phyloP scores from a whole-genome alignment of 176 grass and related monocot genomes.

The Oryza rufipogon region DNA sequence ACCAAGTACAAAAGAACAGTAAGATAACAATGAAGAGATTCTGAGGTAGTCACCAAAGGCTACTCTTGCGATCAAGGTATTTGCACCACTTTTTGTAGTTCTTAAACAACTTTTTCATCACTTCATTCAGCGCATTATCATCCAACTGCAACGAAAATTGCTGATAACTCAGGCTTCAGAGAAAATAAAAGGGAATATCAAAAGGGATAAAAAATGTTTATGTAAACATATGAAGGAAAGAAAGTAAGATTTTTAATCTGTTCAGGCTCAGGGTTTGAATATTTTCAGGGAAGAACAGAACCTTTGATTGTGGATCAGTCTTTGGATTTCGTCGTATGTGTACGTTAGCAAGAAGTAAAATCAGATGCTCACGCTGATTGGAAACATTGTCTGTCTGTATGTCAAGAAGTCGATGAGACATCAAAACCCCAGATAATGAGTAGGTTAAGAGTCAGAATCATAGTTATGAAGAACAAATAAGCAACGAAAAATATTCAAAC shows the following conservation, averaged over 20 bases:
- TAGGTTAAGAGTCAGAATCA: conserved; percentile 23
- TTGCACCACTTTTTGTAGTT: conserved; percentile 97
- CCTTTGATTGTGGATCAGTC: conserved; percentile 76
- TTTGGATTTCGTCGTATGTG: conserved; percentile 66
- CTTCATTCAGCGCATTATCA: conserved; percentile 65
- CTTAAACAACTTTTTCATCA: conserved; percentile 97
- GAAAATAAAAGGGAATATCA: conserved; percentile 39
- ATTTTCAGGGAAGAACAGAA: conserved; percentile 40
- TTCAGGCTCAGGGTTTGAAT: conserved; percentile 18
- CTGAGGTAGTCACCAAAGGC: conserved; percentile 71
- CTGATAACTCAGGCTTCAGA: conserved; percentile 17
- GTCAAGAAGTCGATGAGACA: conserved; percentile 42
- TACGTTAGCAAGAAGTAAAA: conserved; percentile 93
- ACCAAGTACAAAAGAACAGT: conserved; percentile 13
- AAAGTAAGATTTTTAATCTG: conserved; percentile 25
- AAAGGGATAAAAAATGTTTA: background rate
- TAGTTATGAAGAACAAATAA: conserved; percentile 35
- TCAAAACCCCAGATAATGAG: conserved; percentile 39
- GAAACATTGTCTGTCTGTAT: conserved; percentile 92
- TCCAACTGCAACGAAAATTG: conserved; percentile 61
- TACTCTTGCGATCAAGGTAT: conserved; percentile 81
- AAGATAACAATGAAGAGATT: conserved; percentile 6
- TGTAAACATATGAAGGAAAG: conserved; percentile 16
- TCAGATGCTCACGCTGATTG: conserved; percentile 94
- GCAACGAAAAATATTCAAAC: conserved; percentile 13